Base-by-base conservation (phyloP, 2,329 filamentous ascomycete species). In the Fragosphaeria purpurea region DNA sequence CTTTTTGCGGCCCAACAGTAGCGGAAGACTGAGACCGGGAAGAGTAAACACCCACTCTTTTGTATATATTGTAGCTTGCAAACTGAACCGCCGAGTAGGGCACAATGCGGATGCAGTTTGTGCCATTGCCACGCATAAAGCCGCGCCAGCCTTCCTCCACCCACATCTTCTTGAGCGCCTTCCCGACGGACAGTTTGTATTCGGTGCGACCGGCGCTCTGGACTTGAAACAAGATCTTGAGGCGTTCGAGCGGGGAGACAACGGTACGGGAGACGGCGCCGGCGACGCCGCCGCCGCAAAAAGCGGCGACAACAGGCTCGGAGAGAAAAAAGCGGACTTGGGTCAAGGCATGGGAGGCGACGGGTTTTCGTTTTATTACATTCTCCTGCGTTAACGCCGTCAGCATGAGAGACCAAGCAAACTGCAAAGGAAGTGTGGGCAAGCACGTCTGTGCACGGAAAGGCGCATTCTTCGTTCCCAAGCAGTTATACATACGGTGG, bases 51-150 rank as follows among this genome's bases (percentile, higher is more conserved):
- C 50, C 13, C 22, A 94, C 90, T 71, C 82, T 79, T 69, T 95
- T 96, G 71, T 98, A 98, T 59, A 97, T 82, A 65, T 95, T 97
- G 73, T 97, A 98, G 64, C 89, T 94, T 59, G 91, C 91, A 67
- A 98, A 98, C 64, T 98, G 93, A 41, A 97, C 93, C 9, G 93
- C 93, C 46, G 91, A 97, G 67, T 98, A 98, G 5, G 93, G 93
- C 48, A 98, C 88, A 58, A 98, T 98, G 55, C 93, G 87, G 61
- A 98, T 88, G 74, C 93, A 98, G 68, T 98, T 98, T 54, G 90
- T 96, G 56, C 93, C 93, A 65, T 98, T 98, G 48, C 93, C 93
- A 58, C 89, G 82, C 90, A 98, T 95, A 68, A 97, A 95, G 0
- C 93, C 93, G 66, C 82, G 83, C 88, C 90, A 97, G 50, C 93